Conservation (phyloP, 169 alveolate genomes). For the Neospora caninum region DNA sequence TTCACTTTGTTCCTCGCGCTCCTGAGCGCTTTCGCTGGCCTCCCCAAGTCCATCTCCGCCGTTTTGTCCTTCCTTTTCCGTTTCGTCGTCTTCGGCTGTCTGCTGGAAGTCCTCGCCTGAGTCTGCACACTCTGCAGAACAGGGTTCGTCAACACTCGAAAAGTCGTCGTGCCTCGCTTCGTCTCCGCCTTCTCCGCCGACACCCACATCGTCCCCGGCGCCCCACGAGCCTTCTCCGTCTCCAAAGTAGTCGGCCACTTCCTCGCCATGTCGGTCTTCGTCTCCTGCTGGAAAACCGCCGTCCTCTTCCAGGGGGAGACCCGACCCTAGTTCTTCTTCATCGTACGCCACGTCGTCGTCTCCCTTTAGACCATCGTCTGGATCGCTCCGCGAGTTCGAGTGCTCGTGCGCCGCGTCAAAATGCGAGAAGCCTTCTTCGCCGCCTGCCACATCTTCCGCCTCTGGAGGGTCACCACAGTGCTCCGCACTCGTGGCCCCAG, state of each 20-base stretch:
- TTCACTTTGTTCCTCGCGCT: neutral
- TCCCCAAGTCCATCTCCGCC: neutral
- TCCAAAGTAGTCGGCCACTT: neutral
- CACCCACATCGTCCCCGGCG: neutral
- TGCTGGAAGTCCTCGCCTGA: neutral
- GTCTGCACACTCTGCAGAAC: neutral
- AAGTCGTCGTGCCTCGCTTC: neutral
- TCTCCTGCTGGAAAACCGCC: neutral
- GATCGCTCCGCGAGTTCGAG: neutral
- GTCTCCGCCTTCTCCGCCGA: neutral
- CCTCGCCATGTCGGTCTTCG: neutral
- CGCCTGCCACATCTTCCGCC: neutral
- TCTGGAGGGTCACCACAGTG: neutral
- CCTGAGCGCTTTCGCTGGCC: neutral
- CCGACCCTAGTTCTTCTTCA: neutral
- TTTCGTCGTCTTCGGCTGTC: too few relatives aligned
- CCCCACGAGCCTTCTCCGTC: neutral
- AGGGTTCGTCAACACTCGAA: neutral
- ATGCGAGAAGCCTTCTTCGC: neutral
- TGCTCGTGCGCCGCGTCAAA: neutral
- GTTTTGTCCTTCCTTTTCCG: too few relatives aligned
- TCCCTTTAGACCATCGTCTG: neutral
- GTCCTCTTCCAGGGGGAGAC: neutral
- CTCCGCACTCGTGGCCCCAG: neutral
- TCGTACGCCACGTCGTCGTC: neutral